phyloP scores from a whole-genome alignment of 805 yeast genomes.

The Crinitomyces ghanaensis region DNA sequence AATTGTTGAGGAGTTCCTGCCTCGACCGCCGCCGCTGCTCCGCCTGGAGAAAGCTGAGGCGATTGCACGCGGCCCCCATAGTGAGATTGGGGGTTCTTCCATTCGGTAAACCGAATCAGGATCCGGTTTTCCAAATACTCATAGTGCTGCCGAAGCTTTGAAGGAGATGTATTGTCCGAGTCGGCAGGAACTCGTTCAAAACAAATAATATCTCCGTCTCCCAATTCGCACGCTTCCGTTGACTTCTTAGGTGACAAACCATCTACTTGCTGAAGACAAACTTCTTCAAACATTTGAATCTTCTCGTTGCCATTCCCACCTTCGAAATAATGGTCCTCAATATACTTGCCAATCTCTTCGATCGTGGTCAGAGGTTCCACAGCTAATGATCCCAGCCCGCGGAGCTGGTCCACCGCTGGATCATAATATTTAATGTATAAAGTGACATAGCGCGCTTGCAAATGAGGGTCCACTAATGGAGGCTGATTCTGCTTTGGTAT shows the following conservation, averaged over 20 bases:
- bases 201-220: constrained; percentile 28
- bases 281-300: constrained; percentile 25
- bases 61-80: too few species aligned
- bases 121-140: constrained; percentile 24
- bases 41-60: too few species aligned
- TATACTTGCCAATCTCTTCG: constrained; percentile 20
- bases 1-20: too few species aligned
- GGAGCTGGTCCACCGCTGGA: constrained; percentile 37
- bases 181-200: constrained; percentile 18
- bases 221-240: constrained; percentile 23
- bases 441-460: too few species aligned
- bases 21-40: too few species aligned
- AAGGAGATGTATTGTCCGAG: constrained; percentile 13
- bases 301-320: constrained; percentile 22
- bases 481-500: too few species aligned
- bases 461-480: too few species aligned
- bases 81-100: too few species aligned
- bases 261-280: constrained; percentile 27
- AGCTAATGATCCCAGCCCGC: constrained; percentile 52
- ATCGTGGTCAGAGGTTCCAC: constrained; percentile 39
- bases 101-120: constrained; percentile 19
- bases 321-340: constrained; percentile 15
- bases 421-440: constrained; percentile 55
- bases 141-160: too few species aligned
- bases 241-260: constrained; percentile 18